Conservation (phyloP, 1,139 yeast genomes). For the Sugiyamaella grinbergsii region DNA sequence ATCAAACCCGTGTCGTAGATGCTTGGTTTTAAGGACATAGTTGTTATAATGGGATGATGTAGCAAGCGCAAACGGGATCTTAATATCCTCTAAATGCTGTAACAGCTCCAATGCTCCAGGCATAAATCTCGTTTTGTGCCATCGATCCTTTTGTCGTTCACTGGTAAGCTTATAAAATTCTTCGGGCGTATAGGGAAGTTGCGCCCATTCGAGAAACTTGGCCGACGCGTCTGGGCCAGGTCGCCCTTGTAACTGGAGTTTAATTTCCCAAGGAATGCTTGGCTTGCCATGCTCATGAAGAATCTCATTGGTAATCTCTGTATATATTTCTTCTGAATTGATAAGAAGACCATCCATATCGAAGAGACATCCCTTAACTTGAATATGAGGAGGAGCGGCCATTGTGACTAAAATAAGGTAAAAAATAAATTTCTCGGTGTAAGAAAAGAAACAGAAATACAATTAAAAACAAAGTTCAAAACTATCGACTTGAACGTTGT, state of each 20-base stretch:
- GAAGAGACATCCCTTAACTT: conserved; percentile 71
- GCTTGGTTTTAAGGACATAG: conserved; percentile 67
- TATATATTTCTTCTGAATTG: conserved; percentile 89
- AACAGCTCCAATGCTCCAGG: conserved; percentile 85
- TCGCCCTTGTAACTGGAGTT: conserved; percentile 81
- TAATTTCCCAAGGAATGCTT: conserved; percentile 85
- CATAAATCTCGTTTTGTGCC: conserved; percentile 66
- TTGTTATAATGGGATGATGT: conserved; percentile 73
- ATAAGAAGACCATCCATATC: conserved; percentile 95
- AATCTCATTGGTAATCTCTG: conserved; percentile 68
- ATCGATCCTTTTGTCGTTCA: conserved; percentile 56
- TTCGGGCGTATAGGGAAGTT: conserved; percentile 65
- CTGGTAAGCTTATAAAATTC: conserved; percentile 57
- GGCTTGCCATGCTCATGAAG: conserved; percentile 71
- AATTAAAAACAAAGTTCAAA: no score
- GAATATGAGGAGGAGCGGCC: conserved; percentile 5
- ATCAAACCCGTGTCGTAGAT: conserved; percentile 61
- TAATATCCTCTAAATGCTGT: conserved; percentile 49
- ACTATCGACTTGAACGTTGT: no score
- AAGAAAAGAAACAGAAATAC: no score
- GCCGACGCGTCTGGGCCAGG: conserved; percentile 75
- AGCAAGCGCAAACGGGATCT: conserved; percentile 86
- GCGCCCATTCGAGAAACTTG: conserved; percentile 65
- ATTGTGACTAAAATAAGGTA: no score
- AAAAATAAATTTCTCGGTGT: no score